Evolutionary conservation across 2,329 filamentous ascomycete species (phyloP).

Genomic region (Dothistroma septosporum): DNA sequence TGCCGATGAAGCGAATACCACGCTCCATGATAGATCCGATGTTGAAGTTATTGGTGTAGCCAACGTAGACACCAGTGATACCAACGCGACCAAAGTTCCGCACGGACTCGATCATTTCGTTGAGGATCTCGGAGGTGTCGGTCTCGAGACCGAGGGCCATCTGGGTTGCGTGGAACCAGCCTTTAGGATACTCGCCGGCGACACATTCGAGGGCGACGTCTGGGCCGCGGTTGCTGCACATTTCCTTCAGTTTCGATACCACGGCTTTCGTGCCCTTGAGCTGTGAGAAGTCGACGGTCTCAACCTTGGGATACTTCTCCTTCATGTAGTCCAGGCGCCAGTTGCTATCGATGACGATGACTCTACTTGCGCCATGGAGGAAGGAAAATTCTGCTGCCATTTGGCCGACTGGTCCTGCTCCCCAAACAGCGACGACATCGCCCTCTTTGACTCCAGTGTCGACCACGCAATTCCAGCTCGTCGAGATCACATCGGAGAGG

Average conservation of each 20-base stretch:
- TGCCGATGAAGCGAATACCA: constrained; percentile 72
- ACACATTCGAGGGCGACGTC: constrained; percentile 70
- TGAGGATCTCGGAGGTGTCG: constrained; percentile 75
- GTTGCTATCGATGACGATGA: constrained; percentile 76
- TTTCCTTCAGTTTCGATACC: constrained; percentile 66
- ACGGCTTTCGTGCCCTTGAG: constrained; percentile 59
- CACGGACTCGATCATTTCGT: constrained; percentile 74
- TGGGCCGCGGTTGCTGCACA: constrained; percentile 64
- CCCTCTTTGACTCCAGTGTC: constrained; percentile 75
- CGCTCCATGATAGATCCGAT: constrained; percentile 81
- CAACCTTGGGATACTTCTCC: constrained; percentile 60
- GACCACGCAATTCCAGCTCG: constrained; percentile 76
- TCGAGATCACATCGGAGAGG: constrained; percentile 74
- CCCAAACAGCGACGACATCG: constrained; percentile 79
- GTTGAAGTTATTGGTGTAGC: constrained; percentile 74
- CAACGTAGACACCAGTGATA: constrained; percentile 68
- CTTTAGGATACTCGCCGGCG: constrained; percentile 60
- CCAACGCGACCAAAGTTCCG: constrained; percentile 69
- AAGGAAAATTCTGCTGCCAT: constrained; percentile 67
- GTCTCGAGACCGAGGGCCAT: constrained; percentile 67
- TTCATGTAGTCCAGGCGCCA: constrained; percentile 67
- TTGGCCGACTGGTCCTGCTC: constrained; percentile 80
- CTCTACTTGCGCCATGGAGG: constrained; percentile 65
- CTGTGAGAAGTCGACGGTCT: constrained; percentile 66
- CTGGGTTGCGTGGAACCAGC: constrained; percentile 59